Percentiles rank a stretch among this genome's conserved stretches.
These are phyloP conservation scores for Boechera stricta DNA, from an alignment of 345 rosid genomes.

Conservation along the genomic window DNA sequence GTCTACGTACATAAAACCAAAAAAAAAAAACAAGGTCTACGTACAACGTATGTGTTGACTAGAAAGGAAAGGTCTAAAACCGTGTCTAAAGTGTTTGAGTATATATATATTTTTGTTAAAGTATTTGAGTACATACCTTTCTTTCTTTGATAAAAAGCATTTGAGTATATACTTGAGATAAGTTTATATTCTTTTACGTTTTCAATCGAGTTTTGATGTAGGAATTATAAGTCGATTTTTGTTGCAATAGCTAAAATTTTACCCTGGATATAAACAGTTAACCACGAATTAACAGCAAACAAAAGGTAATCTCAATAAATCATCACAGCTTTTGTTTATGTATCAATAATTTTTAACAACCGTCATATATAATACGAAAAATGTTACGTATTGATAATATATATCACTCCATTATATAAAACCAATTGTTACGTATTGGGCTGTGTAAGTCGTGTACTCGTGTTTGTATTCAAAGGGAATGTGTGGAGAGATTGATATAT, in stretches of 20 bases:
- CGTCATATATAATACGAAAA: not conserved
- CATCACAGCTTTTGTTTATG: not conserved
- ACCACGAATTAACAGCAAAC: not conserved
- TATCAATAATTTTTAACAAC: not conserved
- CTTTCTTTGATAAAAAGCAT: too few relatives aligned
- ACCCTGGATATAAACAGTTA: not conserved
- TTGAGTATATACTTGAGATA: not conserved
- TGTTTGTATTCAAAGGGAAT: conserved; percentile 10
- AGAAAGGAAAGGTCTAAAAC: not conserved
- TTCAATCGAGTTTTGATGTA: conserved; percentile 3
- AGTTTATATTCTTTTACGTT: not conserved
- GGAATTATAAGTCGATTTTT: not conserved
- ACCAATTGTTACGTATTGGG: conserved; percentile 19
- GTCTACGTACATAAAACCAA: conserved; percentile 14
- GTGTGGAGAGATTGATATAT: conserved; percentile 4
- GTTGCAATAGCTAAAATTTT: not conserved
- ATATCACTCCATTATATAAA: not conserved
- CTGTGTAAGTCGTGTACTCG: conserved; percentile 9
- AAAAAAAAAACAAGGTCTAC: not conserved
- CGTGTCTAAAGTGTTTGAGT: conserved; percentile 8
- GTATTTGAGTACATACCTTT: not conserved
- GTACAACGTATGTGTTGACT: conserved; percentile 16
- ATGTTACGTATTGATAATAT: conserved; percentile 6
- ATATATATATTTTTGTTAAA: not conserved
- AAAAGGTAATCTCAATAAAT: not conserved